Evolutionary conservation across 345 rosid species (phyloP), one percentile per base, ranked within the genome.

Genomic region (Citrus medica): DNA sequence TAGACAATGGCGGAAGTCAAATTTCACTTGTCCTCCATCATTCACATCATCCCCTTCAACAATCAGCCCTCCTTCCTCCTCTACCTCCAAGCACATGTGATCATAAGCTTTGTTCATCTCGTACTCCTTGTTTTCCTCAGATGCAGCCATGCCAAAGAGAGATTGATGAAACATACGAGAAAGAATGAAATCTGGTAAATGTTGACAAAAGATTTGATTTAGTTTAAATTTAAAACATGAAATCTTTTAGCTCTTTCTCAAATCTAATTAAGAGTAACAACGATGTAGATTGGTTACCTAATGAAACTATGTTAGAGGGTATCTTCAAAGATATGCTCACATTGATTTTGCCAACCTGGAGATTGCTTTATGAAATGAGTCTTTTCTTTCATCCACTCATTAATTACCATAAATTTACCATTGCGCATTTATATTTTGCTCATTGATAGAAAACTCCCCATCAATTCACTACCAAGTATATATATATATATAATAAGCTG

Each of bases 291-390:
- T 61, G 72, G 12, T 63, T 62, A 25, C 66, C 71, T 25, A 69
- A 8, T 51, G 51, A 33, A 75, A 56, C 30, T 56, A 14, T 16
- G 8, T 46, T 46, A 25, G 13, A 55, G 28, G 22, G 21, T 7
- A 65, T 71, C 46, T 51, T 58, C 24, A 22, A 53, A 69, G 55
- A 78, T 46, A 46, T 62, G 71, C 64, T 55, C 33, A 64, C 65
- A 82, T 72, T 48, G 28, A 78, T 62, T 42, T 38, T 56, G 53
- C 78, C 87, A 82, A 82, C 73, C 84, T 80, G 82, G 78, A 60
- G 63, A 70, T 82, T 74, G 69, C 69, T 24, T 73, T 10, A 33
- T 73, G 33, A 37, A 73, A 35, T 59, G n/a, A 73, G 32, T 9
- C 48, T 24, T 60, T 73, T 38, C 16, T 53, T 68, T 46, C 66